phyloP scores from a whole-genome alignment of 495 filamentous ascomycete species.

The Penicillium maclennaniae region DNA sequence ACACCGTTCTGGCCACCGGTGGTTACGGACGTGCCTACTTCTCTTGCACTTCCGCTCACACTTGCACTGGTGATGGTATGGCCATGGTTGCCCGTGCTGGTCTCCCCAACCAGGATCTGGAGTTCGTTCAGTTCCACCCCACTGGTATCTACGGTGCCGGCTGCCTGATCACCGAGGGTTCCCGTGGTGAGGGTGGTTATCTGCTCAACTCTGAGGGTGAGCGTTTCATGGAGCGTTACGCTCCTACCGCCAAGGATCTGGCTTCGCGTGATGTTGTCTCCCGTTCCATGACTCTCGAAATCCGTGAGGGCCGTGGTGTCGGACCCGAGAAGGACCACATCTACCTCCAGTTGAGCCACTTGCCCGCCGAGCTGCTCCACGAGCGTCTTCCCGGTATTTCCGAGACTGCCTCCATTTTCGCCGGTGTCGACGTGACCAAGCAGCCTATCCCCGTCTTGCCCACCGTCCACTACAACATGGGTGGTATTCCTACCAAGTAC shows the following conservation, averaged over 20 bases:
- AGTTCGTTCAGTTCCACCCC: conserved; percentile 99
- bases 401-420: conserved; percentile 93
- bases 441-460: conserved; percentile 95
- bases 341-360: conserved; percentile 92
- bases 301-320: conserved; percentile 93
- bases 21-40: conserved; percentile 98
- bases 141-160: conserved; percentile 99
- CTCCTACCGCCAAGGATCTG: conserved; percentile 94
- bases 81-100: conserved; percentile 97
- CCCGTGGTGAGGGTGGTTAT: conserved; percentile 97
- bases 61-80: conserved; percentile 97
- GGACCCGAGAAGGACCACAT: conserved; percentile 96
- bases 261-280: conserved; percentile 91
- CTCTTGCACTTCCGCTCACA: conserved; percentile 95
- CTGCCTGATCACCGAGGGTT: conserved; percentile 96
- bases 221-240: conserved; percentile 98
- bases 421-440: conserved; percentile 93
- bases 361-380: conserved; percentile 84
- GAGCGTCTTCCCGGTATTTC: conserved; percentile 98
- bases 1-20: conserved; percentile 93
- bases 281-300: conserved; percentile 95
- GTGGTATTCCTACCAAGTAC: conserved; percentile 95
- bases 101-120: conserved; percentile 96
- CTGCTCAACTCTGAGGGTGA: conserved; percentile 95
- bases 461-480: conserved; percentile 99